Percentiles rank a stretch among this genome's conserved stretches.
Conservation (phyloP, 2,329 filamentous ascomycete species). For the Phaeosphaeriaceae sp. region DNA sequence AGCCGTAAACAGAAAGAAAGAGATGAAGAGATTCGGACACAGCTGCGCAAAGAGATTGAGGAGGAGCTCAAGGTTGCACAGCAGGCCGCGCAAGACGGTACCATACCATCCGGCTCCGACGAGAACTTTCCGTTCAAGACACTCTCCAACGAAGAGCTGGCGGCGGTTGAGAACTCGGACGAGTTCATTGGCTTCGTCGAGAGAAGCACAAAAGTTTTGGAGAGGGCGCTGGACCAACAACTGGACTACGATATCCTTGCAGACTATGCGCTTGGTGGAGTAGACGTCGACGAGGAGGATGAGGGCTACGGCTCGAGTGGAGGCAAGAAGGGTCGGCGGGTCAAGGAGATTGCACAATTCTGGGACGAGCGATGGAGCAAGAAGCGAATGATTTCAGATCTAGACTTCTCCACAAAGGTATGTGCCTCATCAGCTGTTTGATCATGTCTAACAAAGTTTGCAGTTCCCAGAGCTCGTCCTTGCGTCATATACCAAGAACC, state of each 20-base stretch:
- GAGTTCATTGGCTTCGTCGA: slow-evolving; percentile 97
- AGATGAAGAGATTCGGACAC: slow-evolving; percentile 88
- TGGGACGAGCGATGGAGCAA: slow-evolving; percentile 96
- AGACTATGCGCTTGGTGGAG: slow-evolving; percentile 86
- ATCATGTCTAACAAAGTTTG: slow-evolving; percentile 24
- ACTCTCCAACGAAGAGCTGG: slow-evolving; percentile 83
- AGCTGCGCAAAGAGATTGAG: slow-evolving; percentile 87
- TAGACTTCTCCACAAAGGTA: slow-evolving; percentile 92
- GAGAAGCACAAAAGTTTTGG: slow-evolving; percentile 94
- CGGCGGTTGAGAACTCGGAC: slow-evolving; percentile 87
- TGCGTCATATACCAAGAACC: slow-evolving; percentile 96
- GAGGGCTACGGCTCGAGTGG: slow-evolving; percentile 73
- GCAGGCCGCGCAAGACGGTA: slow-evolving; percentile 47
- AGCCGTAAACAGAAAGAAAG: slow-evolving; percentile 81
- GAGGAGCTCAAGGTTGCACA: slow-evolving; percentile 82
- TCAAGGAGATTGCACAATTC: slow-evolving; percentile 91
- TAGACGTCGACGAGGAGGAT: slow-evolving; percentile 82
- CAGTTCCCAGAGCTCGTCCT: slow-evolving; percentile 88
- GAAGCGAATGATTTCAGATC: slow-evolving; percentile 94
- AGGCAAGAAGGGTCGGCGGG: slow-evolving; percentile 74
- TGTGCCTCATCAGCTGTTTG: slow-evolving; percentile 6
- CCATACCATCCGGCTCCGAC: slow-evolving; percentile 55
- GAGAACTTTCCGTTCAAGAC: slow-evolving; percentile 77
- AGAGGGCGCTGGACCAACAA: slow-evolving; percentile 91
- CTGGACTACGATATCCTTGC: slow-evolving; percentile 95